These are phyloP conservation scores for Solanum clarkiae DNA, from an alignment of 257 asterid species.

Conservation along the genomic window DNA sequence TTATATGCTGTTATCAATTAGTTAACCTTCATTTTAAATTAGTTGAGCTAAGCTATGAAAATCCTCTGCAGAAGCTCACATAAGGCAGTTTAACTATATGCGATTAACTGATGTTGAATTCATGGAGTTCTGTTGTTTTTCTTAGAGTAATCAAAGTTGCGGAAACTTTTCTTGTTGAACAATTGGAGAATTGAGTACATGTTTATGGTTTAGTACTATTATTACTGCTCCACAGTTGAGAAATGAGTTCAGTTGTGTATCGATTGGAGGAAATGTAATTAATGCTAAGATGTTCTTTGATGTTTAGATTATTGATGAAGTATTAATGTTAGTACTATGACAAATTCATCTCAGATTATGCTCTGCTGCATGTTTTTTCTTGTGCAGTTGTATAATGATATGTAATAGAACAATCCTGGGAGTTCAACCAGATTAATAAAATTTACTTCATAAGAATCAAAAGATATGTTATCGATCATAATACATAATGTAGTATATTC, in stretches of 20 bases:
- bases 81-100: not conserved
- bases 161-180: not conserved
- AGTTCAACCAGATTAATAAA: not conserved
- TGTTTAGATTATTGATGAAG: not conserved
- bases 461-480: not conserved
- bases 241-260: not conserved
- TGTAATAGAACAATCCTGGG: not conserved
- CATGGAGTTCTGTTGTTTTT: not conserved
- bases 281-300: not conserved
- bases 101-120: not conserved
- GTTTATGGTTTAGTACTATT: not conserved
- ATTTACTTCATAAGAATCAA: not conserved
- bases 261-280: not conserved
- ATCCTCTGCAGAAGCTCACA: not conserved
- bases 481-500: not conserved
- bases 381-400: not conserved
- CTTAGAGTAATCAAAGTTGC: not conserved
- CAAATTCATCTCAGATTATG: not conserved
- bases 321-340: not conserved
- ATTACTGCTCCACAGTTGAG: not conserved
- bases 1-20: not conserved
- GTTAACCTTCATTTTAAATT: not conserved
- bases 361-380: not conserved
- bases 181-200: not conserved
- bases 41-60: not conserved